A percentile compares a stretch with the other conserved stretches of the same genome.
Conservation (phyloP, 257 asterid genomes). For the Forsythia suspensa region DNA sequence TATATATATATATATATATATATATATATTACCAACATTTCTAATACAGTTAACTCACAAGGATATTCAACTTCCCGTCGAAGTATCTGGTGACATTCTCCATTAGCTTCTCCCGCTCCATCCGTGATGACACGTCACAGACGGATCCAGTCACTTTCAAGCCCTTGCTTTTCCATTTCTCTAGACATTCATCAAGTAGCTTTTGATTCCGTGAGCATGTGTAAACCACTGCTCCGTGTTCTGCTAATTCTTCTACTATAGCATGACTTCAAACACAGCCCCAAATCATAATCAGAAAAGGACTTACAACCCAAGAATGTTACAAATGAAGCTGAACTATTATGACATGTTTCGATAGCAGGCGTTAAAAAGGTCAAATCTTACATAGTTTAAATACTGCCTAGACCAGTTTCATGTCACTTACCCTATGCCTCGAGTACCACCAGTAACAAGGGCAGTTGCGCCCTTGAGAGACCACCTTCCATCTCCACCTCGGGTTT, state of each 20-base stretch:
- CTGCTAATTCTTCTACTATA: constrained; percentile 21
- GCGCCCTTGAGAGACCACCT: constrained; percentile 13
- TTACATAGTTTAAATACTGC: too few species aligned
- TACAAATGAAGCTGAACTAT: background rate
- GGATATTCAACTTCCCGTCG: constrained; percentile 16
- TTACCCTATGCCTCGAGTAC: constrained; percentile 4
- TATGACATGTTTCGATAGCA: too few species aligned
- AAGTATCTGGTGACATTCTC: background rate
- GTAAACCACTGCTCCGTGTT: constrained; percentile 17
- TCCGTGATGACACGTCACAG: constrained; percentile 11
- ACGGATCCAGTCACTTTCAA: background rate
- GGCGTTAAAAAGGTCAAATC: too few species aligned
- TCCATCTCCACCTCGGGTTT: background rate
- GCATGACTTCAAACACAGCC: constrained; percentile 8
- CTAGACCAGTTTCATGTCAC: too few species aligned
- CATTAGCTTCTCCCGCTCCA: constrained; percentile 13
- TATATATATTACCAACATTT: too few species aligned
- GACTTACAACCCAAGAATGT: background rate
- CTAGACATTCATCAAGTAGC: constrained; percentile 20
- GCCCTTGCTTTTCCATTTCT: constrained; percentile 17
- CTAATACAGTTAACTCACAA: constrained; percentile 2
- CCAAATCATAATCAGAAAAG: background rate
- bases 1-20: too few species aligned
- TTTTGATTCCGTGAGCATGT: constrained; percentile 21
- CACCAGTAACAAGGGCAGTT: constrained; percentile 14